Conservation (phyloP, 2,329 filamentous ascomycete genomes). For the Penicillium corylophilum region DNA sequence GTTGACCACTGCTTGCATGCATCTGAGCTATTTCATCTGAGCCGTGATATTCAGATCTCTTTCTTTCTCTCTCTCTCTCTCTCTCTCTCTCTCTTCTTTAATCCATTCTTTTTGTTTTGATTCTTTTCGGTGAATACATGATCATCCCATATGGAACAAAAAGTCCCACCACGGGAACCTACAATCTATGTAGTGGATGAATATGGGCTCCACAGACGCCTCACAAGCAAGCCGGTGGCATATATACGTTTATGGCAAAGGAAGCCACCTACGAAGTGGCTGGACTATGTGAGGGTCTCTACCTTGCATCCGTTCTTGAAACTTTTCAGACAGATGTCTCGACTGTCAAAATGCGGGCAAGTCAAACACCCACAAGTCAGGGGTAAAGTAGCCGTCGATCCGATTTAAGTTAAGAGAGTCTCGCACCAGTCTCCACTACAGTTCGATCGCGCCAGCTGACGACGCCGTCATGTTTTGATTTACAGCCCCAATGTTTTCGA, state of each 20-base stretch:
- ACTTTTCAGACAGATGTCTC: not conserved
- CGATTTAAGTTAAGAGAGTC: conserved; percentile 9
- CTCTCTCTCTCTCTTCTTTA: no score
- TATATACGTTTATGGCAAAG: not conserved
- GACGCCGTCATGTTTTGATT: conserved; percentile 17
- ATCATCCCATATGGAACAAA: not conserved
- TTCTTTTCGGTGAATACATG: no score
- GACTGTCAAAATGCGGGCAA: not conserved
- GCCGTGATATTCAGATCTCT: no score
- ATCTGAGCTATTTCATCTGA: not conserved
- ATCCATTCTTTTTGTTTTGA: no score
- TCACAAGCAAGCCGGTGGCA: not conserved
- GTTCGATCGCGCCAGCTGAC: conserved; percentile 19
- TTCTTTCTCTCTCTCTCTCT: no score
- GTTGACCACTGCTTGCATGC: not conserved
- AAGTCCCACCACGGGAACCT: not conserved
- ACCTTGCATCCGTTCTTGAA: conserved; percentile 2
- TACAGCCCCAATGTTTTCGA: not conserved
- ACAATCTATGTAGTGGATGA: not conserved
- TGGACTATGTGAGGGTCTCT: not conserved
- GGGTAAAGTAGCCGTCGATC: conserved; percentile 6
- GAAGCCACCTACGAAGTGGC: not conserved
- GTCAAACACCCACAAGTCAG: not conserved
- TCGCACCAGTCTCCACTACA: conserved; percentile 16
- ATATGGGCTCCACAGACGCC: not conserved